Evolutionary conservation across 805 yeast genomes (phyloP).

Genomic region (Monosporozyma yasuniensis): DNA sequence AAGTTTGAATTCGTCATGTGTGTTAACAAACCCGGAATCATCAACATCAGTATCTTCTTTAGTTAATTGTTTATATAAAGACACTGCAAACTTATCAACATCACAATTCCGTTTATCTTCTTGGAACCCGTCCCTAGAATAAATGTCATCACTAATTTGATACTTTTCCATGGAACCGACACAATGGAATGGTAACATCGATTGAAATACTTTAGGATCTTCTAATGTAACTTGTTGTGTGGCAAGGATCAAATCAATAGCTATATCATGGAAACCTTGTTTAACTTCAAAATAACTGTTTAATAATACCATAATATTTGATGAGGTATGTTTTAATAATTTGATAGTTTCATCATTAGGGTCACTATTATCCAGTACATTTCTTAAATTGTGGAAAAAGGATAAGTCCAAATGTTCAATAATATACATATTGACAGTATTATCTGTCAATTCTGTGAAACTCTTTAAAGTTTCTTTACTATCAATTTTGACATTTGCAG

Average conservation of each 20-base stretch:
- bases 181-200: slow-evolving; percentile 46
- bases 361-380: slow-evolving; percentile 11
- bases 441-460: slow-evolving; percentile 26
- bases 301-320: slow-evolving; percentile 25
- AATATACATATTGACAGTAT: slow-evolving; percentile 19
- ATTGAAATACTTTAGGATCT: slow-evolving; percentile 66
- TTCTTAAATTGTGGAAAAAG: slow-evolving; percentile 22
- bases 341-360: slow-evolving; percentile 23
- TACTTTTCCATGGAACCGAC: slow-evolving; percentile 22
- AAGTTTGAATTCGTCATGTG: slow-evolving; percentile 22
- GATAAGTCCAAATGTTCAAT: slow-evolving; percentile 27
- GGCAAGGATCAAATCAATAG: slow-evolving; percentile 51
- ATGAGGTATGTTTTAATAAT: slow-evolving; percentile 23
- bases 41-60: slow-evolving; percentile 37
- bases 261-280: slow-evolving; percentile 57
- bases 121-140: background rate
- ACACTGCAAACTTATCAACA: background rate
- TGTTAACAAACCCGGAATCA: slow-evolving; percentile 28
- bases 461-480: slow-evolving; percentile 20
- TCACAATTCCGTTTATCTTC: slow-evolving; percentile 2
- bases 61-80: slow-evolving; percentile 26
- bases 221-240: slow-evolving; percentile 60
- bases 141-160: background rate
- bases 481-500: slow-evolving; percentile 8
- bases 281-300: slow-evolving; percentile 66